Evolutionary conservation across 176 grass and related monocot species (phyloP), one percentile per base, ranked within the genome.

Genomic region (Carex littledalei): DNA sequence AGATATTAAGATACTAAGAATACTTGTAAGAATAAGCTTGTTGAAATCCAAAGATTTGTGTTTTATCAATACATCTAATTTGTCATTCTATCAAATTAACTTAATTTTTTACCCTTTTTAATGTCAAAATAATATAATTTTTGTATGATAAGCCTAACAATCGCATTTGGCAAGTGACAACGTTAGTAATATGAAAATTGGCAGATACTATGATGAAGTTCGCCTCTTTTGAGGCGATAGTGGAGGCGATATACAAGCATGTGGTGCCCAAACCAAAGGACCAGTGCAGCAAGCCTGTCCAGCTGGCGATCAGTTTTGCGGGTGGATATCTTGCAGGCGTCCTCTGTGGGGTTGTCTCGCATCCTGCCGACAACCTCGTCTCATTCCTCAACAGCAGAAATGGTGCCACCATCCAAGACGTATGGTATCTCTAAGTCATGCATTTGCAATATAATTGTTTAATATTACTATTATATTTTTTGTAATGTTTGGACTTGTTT

Each of bases 121-220:
- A 59, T 59, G 57, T 59, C 14, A 67, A 67, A 34, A 5, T 32
- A 15, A 5, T 35, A 59, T 59, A 6, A 1, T 63, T 2, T 67
- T 6, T 67, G 29, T 32, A 67, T 67, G 64, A 67, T 16, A 67
- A 72, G 17, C 16, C 3, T 10, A 10, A n/a, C 37, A 72, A 9
- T 41, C 14, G 3, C 37, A 45, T 45, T 45, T 72, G 68, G 47
- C 39, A 47, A 70, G 67, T 39, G 24, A 29, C 12, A 65, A 65
- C 26, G 5, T 65, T 65, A 37, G 56, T 60, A 70, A 31, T 77
- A 21, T 55, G 15, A 54, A 50, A 77, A 77, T 32, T 55, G 4
- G 67, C 84, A 97, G 94, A 97, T 49, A 97, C 90, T 45, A 97
- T 97, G 94, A 91, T 97, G 94, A 97, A 97, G 85, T 97, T 97